These are phyloP conservation scores for Thielaviopsis euricoi DNA, from an alignment of 2,329 filamentous ascomycete species.

Conservation along the genomic window DNA sequence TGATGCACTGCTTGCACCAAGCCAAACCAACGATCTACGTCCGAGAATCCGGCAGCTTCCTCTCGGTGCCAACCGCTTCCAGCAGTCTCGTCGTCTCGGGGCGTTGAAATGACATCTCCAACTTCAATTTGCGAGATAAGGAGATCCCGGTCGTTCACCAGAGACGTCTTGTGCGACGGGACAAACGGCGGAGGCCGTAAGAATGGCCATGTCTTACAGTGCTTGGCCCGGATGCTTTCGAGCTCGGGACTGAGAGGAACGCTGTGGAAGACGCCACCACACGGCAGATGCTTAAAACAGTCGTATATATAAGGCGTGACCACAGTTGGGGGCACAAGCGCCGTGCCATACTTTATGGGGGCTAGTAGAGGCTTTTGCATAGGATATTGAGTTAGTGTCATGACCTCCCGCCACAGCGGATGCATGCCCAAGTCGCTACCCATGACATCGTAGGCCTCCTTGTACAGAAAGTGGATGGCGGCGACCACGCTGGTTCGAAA, in stretches of 20 bases:
- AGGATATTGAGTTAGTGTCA: conserved; percentile 21
- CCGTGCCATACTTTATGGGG: not conserved
- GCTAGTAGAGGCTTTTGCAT: conserved; percentile 13
- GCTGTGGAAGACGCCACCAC: conserved; percentile 32
- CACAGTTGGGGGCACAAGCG: conserved; percentile 29
- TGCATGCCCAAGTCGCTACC: conserved; percentile 21
- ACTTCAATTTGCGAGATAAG: not conserved
- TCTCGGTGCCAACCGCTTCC: conserved; percentile 18
- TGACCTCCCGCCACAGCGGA: conserved; percentile 37
- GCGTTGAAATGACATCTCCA: conserved; percentile 35
- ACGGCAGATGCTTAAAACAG: conserved; percentile 48
- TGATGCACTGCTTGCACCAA: conserved; percentile 43
- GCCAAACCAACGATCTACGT: conserved; percentile 48
- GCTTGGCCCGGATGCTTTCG: not conserved
- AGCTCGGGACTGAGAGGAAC: conserved; percentile 9
- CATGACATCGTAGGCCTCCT: conserved; percentile 41
- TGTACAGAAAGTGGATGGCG: conserved; percentile 46
- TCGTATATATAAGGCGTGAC: conserved; percentile 54
- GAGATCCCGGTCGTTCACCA: not conserved
- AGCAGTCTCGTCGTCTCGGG: conserved; percentile 27
- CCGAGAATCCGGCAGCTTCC: conserved; percentile 15
- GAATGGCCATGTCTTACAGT: not conserved
- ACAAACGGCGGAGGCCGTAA: not conserved
- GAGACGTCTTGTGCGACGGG: not conserved
- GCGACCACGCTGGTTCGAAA: conserved; percentile 45